phyloP scores from a whole-genome alignment of 305 asterid genomes.

The Fraxinus sp. region DNA sequence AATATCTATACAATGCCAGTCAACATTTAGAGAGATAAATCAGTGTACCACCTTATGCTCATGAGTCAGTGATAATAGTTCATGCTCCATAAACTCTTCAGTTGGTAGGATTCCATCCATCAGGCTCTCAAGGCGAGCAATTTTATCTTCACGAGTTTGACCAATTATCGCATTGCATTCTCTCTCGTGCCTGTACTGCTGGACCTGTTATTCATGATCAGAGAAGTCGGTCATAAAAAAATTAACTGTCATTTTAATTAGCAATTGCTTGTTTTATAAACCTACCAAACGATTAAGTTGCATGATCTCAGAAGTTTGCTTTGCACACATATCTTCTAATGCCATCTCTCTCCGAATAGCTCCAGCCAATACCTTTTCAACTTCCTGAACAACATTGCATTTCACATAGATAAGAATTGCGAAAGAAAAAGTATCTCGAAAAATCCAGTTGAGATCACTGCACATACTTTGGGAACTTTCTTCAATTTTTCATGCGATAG shows the following conservation, averaged over 20 bases:
- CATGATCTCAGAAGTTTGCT: conserved; percentile 74
- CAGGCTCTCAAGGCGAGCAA: conserved; percentile 88
- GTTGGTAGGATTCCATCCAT: conserved; percentile 88
- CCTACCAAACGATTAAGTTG: conserved; percentile 91
- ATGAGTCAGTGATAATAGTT: conserved; percentile 61
- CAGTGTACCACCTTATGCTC: conserved; percentile 64
- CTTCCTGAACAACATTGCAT: conserved; percentile 60
- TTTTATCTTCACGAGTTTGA: conserved; percentile 94
- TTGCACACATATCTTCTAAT: conserved; percentile 77
- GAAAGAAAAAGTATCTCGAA: conserved; percentile 20
- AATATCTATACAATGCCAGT: conserved; percentile 6
- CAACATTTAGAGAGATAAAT: not conserved
- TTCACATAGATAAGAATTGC: conserved; percentile 28
- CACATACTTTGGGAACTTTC: conserved; percentile 82
- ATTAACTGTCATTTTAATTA: conserved; percentile 16
- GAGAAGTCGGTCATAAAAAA: conserved; percentile 20
- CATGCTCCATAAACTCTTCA: conserved; percentile 90
- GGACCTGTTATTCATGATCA: conserved; percentile 53
- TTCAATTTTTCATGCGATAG: conserved; percentile 52
- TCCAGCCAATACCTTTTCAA: conserved; percentile 95
- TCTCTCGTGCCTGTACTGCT: conserved; percentile 96
- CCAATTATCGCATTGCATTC: conserved; percentile 84
- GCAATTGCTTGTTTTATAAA: conserved; percentile 20
- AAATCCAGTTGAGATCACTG: conserved; percentile 16
- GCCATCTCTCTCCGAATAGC: conserved; percentile 99